These are phyloP conservation scores for Quercus parvula DNA, from an alignment of 306 rosid species.

Conservation along the genomic window DNA sequence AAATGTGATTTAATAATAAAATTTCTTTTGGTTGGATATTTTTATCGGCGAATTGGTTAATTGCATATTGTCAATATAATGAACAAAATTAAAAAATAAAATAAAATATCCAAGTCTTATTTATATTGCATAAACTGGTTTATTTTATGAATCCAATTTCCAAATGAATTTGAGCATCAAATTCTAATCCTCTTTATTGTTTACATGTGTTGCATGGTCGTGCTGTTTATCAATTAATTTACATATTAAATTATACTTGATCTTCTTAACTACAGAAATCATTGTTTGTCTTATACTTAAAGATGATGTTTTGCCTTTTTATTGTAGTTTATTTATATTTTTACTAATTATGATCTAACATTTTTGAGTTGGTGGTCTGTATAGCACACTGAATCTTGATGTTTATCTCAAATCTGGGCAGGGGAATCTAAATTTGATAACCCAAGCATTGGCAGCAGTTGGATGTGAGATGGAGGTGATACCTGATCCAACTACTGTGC, in stretches of 20 bases:
- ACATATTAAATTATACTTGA: too few relatives aligned
- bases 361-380: slow-evolving; percentile 23
- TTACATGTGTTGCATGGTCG: neutral
- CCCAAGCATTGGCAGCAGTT: slow-evolving; percentile 95
- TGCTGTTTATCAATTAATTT: too few relatives aligned
- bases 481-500: slow-evolving; percentile 97
- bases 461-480: slow-evolving; percentile 82
- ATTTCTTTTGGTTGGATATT: neutral
- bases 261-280: too few relatives aligned
- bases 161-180: neutral
- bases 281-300: neutral
- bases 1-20: neutral
- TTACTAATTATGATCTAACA: neutral
- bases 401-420: slow-evolving; percentile 34
- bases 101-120: neutral
- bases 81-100: neutral
- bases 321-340: neutral
- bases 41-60: neutral
- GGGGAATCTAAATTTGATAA: slow-evolving; percentile 96
- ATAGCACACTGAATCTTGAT: slow-evolving; percentile 2
- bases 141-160: neutral
- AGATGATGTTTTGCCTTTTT: neutral
- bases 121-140: neutral
- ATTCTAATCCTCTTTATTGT: slow-evolving; percentile 1
- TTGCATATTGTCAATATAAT: slow-evolving; percentile 4